phyloP scores from a whole-genome alignment of 176 grass and related monocot genomes.

The Melocanna baccifera region DNA sequence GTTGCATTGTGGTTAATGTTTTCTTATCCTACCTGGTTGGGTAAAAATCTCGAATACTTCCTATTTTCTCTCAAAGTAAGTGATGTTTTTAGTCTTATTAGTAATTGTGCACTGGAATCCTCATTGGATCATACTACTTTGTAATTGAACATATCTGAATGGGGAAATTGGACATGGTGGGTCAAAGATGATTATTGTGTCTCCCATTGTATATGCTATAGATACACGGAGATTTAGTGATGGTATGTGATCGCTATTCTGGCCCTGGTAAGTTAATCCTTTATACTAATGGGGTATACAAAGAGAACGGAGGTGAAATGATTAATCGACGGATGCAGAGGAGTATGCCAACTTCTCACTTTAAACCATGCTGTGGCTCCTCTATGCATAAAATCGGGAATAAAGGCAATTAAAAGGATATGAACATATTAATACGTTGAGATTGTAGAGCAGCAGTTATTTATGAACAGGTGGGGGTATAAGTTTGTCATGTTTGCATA shows the following conservation, averaged over 20 bases:
- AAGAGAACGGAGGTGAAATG: too few relatives aligned
- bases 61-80: background rate
- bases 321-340: too few relatives aligned
- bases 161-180: background rate
- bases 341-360: too few relatives aligned
- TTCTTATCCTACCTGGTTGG: background rate
- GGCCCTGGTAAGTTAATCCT: too few relatives aligned
- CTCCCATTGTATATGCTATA: background rate
- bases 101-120: background rate
- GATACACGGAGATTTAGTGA: background rate
- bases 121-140: background rate
- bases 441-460: background rate
- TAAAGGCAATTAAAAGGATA: background rate
- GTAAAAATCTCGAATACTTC: background rate
- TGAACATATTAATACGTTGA: background rate
- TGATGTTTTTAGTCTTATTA: background rate
- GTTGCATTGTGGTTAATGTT: background rate
- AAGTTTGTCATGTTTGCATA: background rate
- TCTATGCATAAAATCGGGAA: background rate
- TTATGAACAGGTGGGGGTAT: background rate
- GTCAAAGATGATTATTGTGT: background rate
- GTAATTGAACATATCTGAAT: background rate
- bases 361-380: too few relatives aligned
- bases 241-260: background rate
- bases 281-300: too few relatives aligned